phyloP scores from a whole-genome alignment of 2,329 filamentous ascomycete genomes.

The Daldinia eschscholtzii region DNA sequence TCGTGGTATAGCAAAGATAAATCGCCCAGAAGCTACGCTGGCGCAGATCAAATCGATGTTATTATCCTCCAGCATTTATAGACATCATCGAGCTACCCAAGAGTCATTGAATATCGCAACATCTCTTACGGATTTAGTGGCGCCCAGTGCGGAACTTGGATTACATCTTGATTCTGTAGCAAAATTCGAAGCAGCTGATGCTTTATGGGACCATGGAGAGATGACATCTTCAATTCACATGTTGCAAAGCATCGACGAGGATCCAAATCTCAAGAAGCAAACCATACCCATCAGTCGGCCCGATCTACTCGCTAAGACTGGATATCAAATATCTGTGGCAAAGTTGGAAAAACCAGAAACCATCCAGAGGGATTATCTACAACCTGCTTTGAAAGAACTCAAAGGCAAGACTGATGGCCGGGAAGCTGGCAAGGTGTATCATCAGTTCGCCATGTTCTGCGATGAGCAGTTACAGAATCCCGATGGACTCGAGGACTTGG shows the following conservation, averaged over 20 bases:
- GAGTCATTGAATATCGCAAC: conserved; percentile 90
- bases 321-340: conserved; percentile 89
- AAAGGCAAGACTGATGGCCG: conserved; percentile 74
- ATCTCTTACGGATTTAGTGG: conserved; percentile 81
- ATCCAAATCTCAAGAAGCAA: conserved; percentile 74
- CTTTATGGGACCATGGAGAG: conserved; percentile 95
- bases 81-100: conserved; percentile 84
- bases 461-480: conserved; percentile 92
- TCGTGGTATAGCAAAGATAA: conserved; percentile 70
- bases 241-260: conserved; percentile 78
- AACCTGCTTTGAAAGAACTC: conserved; percentile 85
- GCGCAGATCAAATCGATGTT: conserved; percentile 84
- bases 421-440: conserved; percentile 89
- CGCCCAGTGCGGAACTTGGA: conserved; percentile 75
- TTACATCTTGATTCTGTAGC: conserved; percentile 82
- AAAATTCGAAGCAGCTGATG: conserved; percentile 85
- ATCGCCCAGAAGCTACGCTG: conserved; percentile 72
- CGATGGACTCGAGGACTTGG: conserved; percentile 86
- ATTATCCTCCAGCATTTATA: conserved; percentile 78
- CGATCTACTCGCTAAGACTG: conserved; percentile 87
- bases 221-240: conserved; percentile 89
- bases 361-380: conserved; percentile 88
- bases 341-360: conserved; percentile 90
- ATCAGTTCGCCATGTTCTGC: conserved; percentile 95
- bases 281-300: conserved; percentile 79